phyloP scores from a whole-genome alignment of 306 rosid genomes.

The Trifolium fragiferum region DNA sequence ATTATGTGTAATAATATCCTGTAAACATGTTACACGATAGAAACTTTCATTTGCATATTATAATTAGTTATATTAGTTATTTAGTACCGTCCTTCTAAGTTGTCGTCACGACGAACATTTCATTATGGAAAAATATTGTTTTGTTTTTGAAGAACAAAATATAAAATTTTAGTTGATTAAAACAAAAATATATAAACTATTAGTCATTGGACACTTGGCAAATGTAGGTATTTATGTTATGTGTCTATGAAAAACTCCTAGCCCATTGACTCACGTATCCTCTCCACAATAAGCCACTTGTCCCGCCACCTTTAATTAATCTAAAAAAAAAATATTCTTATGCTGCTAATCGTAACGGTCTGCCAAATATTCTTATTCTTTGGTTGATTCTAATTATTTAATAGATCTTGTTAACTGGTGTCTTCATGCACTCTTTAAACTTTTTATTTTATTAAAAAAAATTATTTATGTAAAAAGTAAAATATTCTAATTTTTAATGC shows the following conservation, averaged over 20 bases:
- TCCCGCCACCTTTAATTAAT: neutral
- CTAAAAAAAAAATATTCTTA: neutral
- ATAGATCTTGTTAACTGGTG: too few relatives aligned
- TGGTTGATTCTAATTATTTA: neutral
- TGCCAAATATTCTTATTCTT: neutral
- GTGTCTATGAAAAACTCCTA: neutral
- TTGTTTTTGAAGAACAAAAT: neutral
- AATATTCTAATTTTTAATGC: too few relatives aligned
- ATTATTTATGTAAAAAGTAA: too few relatives aligned
- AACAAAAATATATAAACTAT: neutral
- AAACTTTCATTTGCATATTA: neutral
- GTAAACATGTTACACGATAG: constrained; percentile 9
- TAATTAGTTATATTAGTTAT: constrained; percentile 9
- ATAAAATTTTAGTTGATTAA: neutral
- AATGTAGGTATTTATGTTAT: neutral
- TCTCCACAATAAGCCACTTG: constrained; percentile 32
- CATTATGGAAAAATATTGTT: constrained; percentile 1
- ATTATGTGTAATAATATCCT: neutral
- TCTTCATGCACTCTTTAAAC: too few relatives aligned
- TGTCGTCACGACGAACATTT: constrained; percentile 34
- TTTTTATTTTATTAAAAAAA: too few relatives aligned
- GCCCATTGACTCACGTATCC: neutral
- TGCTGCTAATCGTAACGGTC: neutral
- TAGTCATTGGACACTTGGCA: constrained; percentile 38
- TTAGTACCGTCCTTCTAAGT: constrained; percentile 15